Conservation (phyloP, 106 monocot genomes). For the Dioscorea zingiberensis region DNA sequence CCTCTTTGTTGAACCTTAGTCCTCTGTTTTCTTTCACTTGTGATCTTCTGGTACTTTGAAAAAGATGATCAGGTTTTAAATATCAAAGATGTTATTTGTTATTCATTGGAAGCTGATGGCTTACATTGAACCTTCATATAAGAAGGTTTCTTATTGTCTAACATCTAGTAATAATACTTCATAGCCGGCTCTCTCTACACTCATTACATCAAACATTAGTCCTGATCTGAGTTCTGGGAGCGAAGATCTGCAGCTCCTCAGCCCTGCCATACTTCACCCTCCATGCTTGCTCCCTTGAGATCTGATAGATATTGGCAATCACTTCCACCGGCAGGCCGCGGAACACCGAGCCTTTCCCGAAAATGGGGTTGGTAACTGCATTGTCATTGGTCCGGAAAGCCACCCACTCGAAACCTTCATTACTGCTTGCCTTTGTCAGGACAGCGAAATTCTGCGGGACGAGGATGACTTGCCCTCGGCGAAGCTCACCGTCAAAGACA, state of each 20-base stretch:
- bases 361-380: constrained; percentile 26
- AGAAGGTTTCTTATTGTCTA: too few species aligned
- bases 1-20: neutral
- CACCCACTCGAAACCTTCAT: constrained; percentile 38
- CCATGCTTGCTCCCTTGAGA: constrained; percentile 23
- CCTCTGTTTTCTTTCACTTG: too few species aligned
- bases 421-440: constrained; percentile 19
- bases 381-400: constrained; percentile 39
- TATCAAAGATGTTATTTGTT: neutral
- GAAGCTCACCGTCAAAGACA: constrained; percentile 30
- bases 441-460: constrained; percentile 54
- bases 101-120: too few species aligned
- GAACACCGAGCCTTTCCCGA: constrained; percentile 30
- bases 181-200: too few species aligned
- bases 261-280: constrained; percentile 19
- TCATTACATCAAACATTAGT: neutral
- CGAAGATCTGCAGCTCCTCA: constrained; percentile 11
- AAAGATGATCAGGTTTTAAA: neutral
- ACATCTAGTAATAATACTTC: too few species aligned
- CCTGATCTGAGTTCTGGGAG: constrained; percentile 1
- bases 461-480: constrained; percentile 32
- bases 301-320: constrained; percentile 18
- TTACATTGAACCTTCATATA: too few species aligned
- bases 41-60: too few species aligned
- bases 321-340: constrained; percentile 41